Conservation (phyloP, 1,284 basidiomycete species). For the Boletus hoseneyae region DNA sequence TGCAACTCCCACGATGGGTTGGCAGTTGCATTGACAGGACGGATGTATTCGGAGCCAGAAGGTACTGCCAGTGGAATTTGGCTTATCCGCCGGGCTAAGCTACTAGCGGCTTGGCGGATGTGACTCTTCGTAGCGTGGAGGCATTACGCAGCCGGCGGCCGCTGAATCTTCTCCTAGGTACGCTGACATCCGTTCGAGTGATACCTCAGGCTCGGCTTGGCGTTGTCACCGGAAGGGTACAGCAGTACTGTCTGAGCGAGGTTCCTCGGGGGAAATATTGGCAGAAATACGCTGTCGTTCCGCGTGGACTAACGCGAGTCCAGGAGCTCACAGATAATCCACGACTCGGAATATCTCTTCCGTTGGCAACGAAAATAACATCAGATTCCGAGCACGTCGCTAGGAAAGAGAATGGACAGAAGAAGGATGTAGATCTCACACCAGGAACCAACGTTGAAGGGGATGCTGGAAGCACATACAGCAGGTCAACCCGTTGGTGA, state of each 20-base stretch:
- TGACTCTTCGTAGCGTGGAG: neutral
- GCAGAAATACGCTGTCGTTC: slow-evolving; percentile 34
- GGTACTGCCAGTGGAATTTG: neutral
- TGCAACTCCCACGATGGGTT: neutral
- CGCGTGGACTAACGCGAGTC: slow-evolving; percentile 28
- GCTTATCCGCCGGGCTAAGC: no score
- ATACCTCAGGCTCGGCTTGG: no score
- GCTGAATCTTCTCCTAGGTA: slow-evolving; percentile 24
- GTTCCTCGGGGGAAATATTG: no score
- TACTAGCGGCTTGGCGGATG: neutral
- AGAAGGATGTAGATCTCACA: no score
- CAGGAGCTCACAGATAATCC: neutral
- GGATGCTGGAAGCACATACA: no score
- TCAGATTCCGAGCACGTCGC: no score
- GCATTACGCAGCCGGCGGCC: no score
- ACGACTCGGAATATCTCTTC: no score
- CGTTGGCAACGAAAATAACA: no score
- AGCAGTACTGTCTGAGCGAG: neutral
- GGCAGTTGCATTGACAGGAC: neutral
- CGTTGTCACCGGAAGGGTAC: neutral
- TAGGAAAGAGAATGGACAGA: no score
- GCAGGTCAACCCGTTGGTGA: no score
- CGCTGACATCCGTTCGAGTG: slow-evolving; percentile 31
- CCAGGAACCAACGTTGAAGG: no score
- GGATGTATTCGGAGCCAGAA: neutral